Evolutionary conservation across 495 filamentous ascomycete genomes (phyloP).

Genomic region (Platismatia glauca): DNA sequence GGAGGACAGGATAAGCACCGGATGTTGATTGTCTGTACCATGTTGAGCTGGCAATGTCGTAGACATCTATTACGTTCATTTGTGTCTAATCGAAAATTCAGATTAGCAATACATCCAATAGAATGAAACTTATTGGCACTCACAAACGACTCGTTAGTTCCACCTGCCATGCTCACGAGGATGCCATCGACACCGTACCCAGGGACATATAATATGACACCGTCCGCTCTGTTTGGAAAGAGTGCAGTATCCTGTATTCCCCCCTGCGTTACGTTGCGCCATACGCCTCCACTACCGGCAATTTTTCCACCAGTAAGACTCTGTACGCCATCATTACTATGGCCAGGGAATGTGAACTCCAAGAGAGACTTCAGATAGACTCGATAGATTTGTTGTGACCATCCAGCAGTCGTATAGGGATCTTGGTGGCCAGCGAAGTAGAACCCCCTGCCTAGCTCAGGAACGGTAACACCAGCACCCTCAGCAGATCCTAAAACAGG

Average conservation of each 20-base stretch:
- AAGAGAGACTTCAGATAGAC: slow-evolving; percentile 63
- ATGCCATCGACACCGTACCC: slow-evolving; percentile 62
- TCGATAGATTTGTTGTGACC: slow-evolving; percentile 50
- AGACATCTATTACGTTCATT: slow-evolving; percentile 66
- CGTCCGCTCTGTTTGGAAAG: slow-evolving; percentile 64
- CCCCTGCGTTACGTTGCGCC: slow-evolving; percentile 62
- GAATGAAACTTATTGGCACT: slow-evolving; percentile 16
- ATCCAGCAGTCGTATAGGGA: slow-evolving; percentile 57
- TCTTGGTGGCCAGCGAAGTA: slow-evolving; percentile 74
- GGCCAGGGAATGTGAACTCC: slow-evolving; percentile 66
- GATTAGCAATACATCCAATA: slow-evolving; percentile 12
- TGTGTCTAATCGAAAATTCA: slow-evolving; percentile 37
- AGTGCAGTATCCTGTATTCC: slow-evolving; percentile 53
- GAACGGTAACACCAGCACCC: slow-evolving; percentile 59
- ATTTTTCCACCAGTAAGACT: slow-evolving; percentile 38
- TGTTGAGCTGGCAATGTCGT: slow-evolving; percentile 63
- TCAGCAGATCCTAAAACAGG: slow-evolving; percentile 57
- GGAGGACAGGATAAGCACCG: slow-evolving; percentile 51
- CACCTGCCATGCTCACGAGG: slow-evolving; percentile 60
- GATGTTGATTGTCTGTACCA: slow-evolving; percentile 70
- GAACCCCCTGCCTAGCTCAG: slow-evolving; percentile 57
- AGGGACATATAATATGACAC: slow-evolving; percentile 60
- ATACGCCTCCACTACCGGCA: slow-evolving; percentile 48
- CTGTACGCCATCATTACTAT: slow-evolving; percentile 48
- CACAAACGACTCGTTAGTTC: slow-evolving; percentile 51